These are phyloP conservation scores for Aquanectria penicillioides DNA, from an alignment of 2,329 filamentous ascomycete species.

Conservation along the genomic window DNA sequence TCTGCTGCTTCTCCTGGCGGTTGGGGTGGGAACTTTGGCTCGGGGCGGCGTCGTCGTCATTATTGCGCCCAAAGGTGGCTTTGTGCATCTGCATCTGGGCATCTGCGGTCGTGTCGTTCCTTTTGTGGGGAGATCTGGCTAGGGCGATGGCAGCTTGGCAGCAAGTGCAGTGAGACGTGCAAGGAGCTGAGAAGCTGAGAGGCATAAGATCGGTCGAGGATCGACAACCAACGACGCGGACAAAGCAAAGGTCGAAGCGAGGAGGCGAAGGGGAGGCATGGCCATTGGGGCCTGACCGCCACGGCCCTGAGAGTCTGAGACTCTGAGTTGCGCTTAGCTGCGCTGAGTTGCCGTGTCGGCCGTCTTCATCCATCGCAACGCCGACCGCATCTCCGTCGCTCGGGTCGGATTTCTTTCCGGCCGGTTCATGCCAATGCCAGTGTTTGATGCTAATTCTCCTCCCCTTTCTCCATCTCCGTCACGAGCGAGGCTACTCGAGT, in stretches of 20 bases:
- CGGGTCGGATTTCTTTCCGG: conserved; percentile 23
- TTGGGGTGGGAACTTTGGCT: too few species aligned
- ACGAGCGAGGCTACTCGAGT: background rate
- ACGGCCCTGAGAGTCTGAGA: too few species aligned
- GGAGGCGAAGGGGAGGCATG: background rate
- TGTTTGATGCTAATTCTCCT: too few species aligned
- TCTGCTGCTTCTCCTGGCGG: too few species aligned
- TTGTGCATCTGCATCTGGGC: conserved; percentile 1
- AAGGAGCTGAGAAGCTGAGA: too few species aligned
- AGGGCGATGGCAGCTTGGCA: too few species aligned
- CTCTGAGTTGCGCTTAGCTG: too few species aligned
- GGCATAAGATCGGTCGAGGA: too few species aligned
- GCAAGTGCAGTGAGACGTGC: too few species aligned
- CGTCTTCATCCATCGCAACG: background rate
- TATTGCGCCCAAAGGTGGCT: background rate
- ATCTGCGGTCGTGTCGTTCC: background rate
- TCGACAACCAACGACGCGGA: background rate
- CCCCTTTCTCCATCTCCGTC: conserved; percentile 9
- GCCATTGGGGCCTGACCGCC: conserved; percentile 5
- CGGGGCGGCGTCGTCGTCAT: conserved; percentile 4
- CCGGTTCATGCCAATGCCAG: too few species aligned
- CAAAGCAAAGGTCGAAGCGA: too few species aligned
- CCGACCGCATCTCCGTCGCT: conserved; percentile 2
- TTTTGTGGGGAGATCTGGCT: background rate
- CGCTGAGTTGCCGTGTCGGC: too few species aligned